Evolutionary conservation across 2,329 filamentous ascomycete genomes (phyloP), one percentile per base, ranked within the genome.

Genomic region (Colletotrichum euphorbiae): DNA sequence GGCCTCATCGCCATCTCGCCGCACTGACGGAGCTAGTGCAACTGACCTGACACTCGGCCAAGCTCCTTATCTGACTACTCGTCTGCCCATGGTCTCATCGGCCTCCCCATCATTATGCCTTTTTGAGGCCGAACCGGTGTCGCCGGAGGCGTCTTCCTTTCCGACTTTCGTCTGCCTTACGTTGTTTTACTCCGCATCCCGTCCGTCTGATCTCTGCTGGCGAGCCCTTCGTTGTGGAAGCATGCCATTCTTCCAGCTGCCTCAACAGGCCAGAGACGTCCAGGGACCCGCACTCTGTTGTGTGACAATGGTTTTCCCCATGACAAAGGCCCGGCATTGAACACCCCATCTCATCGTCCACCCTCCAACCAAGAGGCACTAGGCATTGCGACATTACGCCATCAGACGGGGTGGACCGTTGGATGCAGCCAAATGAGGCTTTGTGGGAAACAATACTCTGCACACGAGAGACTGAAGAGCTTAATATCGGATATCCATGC

Each of bases 121-220:
- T 42, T 36, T 52, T 64, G 36, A 42, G 33, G 54, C 45, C 31
- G 57, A 19, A 21, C 21, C 45, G 43, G 42, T 51, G 54, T 21
- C 61, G 52, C 52, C 58, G 17, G 52, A 50, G 54, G 52, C 54
- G 43, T 33, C 21, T 40, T 15, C 24, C 43, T 58, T 31, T 59
- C 45, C 33, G 57, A 51, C 33, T 12, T 50, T 42, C 24, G 43
- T 21, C 33, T 31, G 36, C 55, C 31, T 46, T 38, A 46, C 38
- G 17, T 24, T 59, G 43, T 57, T 48, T 50, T 57, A 19, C 65
- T 68, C 65, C 52, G 60, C 65, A 64, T 40, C 15, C 31, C 31
- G 17, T 52, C 54, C 65, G 65, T 68, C 52, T 42, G 52, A 68
- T 68, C 33, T 66, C 28, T 62, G 36, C 40, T 45, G 59, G 45